phyloP scores from a whole-genome alignment of 441 rosid genomes.

The Erysimum cheiri region DNA sequence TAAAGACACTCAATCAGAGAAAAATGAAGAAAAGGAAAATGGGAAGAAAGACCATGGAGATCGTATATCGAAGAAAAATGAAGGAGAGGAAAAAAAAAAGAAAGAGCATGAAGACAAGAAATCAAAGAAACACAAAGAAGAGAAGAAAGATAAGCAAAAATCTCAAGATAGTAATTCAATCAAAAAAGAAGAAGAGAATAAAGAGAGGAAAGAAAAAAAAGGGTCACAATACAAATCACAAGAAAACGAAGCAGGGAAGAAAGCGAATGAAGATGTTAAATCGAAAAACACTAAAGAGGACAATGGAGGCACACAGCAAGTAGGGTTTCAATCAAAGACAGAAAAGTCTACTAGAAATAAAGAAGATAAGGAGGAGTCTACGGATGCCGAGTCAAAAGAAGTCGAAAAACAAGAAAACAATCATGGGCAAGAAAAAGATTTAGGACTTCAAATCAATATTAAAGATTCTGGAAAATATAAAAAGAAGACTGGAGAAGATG shows the following conservation, averaged over 20 bases:
- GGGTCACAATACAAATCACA: too few relatives aligned
- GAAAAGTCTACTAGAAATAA: not conserved
- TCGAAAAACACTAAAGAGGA: not conserved
- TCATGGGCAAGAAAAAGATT: not conserved
- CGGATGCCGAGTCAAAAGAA: not conserved
- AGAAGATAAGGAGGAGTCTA: not conserved
- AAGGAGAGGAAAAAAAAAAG: not conserved
- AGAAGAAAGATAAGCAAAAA: not conserved
- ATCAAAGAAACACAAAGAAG: not conserved
- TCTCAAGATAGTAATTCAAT: not conserved
- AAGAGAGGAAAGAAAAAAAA: not conserved
- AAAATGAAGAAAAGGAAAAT: not conserved
- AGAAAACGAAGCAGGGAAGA: not conserved
- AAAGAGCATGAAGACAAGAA: not conserved
- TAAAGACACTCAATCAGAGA: not conserved
- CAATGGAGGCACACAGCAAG: not conserved
- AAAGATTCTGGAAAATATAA: not conserved
- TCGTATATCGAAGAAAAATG: not conserved
- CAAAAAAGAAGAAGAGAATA: not conserved
- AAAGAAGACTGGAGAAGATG: conserved; percentile 12
- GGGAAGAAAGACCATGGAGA: not conserved
- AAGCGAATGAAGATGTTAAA: not conserved
- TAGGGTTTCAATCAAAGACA: not conserved
- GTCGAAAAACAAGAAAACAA: not conserved
- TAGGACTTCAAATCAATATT: conserved; percentile 1